Evolutionary conservation across 164 flowering plant genomes (phyloP).

Genomic region (Macadamia tetraphylla): DNA sequence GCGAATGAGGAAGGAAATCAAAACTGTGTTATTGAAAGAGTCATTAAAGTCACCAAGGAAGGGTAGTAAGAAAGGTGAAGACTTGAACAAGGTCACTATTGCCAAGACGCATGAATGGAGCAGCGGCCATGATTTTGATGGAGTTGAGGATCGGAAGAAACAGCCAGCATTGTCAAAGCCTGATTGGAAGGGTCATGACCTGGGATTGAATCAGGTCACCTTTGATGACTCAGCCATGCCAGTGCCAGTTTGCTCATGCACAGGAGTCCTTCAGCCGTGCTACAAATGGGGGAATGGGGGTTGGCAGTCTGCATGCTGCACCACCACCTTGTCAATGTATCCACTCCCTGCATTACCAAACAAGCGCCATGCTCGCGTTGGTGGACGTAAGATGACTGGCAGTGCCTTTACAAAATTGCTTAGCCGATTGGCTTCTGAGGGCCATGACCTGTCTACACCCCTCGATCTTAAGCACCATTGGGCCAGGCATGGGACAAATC

Average conservation of each 20-base stretch:
- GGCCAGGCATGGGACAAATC: conserved; percentile 47
- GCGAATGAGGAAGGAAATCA: conserved; percentile 44
- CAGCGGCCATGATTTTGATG: conserved; percentile 29
- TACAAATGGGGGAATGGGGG: conserved; percentile 50
- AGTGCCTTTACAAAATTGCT: conserved; percentile 33
- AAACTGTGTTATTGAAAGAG: conserved; percentile 32
- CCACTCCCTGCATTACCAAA: conserved; percentile 37
- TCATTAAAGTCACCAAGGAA: conserved; percentile 33
- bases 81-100: conserved; percentile 43
- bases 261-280: conserved; percentile 32
- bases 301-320: conserved; percentile 54
- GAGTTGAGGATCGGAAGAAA: conserved; percentile 36
- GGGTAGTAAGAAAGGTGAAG: conserved; percentile 46
- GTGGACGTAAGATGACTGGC: conserved; percentile 41
- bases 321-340: conserved; percentile 34
- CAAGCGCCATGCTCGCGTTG: conserved; percentile 32
- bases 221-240: conserved; percentile 38
- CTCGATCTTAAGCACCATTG: conserved; percentile 37
- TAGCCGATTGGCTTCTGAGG: conserved; percentile 29
- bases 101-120: conserved; percentile 45
- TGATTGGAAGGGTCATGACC: conserved; percentile 54
- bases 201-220: conserved; percentile 27
- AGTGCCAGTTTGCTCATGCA: conserved; percentile 42
- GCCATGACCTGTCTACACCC: conserved; percentile 30
- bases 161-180: conserved; percentile 35